Base-by-base conservation (phyloP, 2,329 filamentous ascomycete genomes). In the Mycosphaerella sp. region DNA sequence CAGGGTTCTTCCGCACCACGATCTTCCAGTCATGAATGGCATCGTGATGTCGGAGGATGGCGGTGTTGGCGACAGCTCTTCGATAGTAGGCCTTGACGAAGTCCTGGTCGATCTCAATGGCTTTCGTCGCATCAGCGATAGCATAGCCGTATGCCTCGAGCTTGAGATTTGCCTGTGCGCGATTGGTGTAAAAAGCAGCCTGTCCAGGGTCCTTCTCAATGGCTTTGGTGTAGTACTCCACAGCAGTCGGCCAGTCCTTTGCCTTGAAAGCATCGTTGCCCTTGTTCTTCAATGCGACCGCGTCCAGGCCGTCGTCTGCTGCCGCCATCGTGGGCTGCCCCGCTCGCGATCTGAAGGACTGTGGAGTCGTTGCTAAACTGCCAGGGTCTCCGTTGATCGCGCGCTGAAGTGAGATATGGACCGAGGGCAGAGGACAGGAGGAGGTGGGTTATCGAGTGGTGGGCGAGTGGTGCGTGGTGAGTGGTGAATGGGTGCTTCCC, bases 21-120 rank as follows among this genome's bases (percentile, higher is more conserved):
- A 87, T 81, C 71, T 86, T 94, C 76, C 96, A 97, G 70, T 98
- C 93, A 64, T 85, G 84, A 35, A 95, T 78, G 14, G 93, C 93
- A 55, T 95, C 91, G 66, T 85, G 85, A 62, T 91, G 88, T 68
- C 84, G 85, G 49, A 97, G 78, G 56, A 96, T 96, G 51, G 91
- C 91, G 28, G 90, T 89, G 64, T 93, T 87, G 44, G 91, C 90
- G 18, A 95, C 81, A 46, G 91, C 93, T 73, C 93, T 83, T 67
- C 93, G 84, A 76, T 95, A 98, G 73, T 93, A 95, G 47, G 91
- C 93, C 84, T 97, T 97, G 69, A 91, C 80, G 68, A 95, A 89
- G 64, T 82, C 81, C 13, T 89, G 82, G 66, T 97, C 88, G 53
- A 97, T 75, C 68, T 95, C 89, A 65, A 97, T 84, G 13, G 93